phyloP scores from a whole-genome alignment of 1,284 basidiomycete genomes.

The Cerioporus squamosus region DNA sequence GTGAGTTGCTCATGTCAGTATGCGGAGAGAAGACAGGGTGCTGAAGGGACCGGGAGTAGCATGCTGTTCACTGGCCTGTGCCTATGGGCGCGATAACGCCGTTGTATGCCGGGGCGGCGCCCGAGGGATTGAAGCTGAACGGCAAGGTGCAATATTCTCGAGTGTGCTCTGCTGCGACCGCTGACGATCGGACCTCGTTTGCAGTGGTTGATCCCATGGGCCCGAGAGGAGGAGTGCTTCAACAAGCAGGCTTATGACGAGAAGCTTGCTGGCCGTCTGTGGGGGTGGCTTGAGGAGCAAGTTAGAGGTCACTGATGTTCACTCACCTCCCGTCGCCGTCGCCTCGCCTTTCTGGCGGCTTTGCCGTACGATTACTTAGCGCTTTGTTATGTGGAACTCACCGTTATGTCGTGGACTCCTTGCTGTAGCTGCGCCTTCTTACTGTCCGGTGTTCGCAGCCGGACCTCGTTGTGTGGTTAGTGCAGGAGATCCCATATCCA shows the following conservation, averaged over 20 bases:
- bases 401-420: no score
- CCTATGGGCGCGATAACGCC: conserved; percentile 26
- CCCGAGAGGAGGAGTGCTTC: conserved; percentile 31
- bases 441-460: background rate
- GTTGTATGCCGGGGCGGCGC: conserved; percentile 30
- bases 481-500: no score
- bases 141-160: no score
- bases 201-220: conserved; percentile 43
- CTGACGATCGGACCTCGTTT: background rate
- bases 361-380: no score
- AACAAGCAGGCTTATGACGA: conserved; percentile 32
- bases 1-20: background rate
- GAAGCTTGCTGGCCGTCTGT: conserved; percentile 37
- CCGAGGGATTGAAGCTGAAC: conserved; percentile 23
- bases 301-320: conserved; percentile 20
- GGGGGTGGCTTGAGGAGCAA: conserved; percentile 45
- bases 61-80: conserved; percentile 2
- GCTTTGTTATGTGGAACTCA: no score
- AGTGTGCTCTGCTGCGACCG: background rate
- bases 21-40: background rate
- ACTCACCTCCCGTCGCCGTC: no score
- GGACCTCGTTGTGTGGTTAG: no score
- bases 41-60: background rate
- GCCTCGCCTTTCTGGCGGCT: no score
- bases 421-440: no score